Evolutionary conservation across 768 basidiomycete genomes (phyloP).

Genomic region (Candolleomyces aberdarensis): DNA sequence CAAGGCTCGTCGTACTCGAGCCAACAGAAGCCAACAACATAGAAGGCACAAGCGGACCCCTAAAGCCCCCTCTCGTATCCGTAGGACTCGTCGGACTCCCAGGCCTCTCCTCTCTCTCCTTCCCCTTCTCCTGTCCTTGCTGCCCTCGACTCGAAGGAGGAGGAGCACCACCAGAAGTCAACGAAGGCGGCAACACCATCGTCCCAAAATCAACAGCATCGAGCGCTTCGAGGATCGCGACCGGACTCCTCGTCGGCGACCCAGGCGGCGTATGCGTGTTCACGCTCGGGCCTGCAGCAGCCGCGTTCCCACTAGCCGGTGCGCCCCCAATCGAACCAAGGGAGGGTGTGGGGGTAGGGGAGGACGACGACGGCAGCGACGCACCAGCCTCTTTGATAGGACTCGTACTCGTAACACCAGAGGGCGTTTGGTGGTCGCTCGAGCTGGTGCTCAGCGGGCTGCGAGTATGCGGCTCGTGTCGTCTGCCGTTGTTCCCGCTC

Average conservation of each 20-base stretch:
- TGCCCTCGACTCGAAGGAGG: background rate
- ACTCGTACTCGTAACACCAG: too few species aligned
- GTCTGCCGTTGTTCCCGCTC: too few species aligned
- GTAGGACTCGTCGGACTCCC: slow-evolving; percentile 4
- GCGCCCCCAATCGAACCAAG: background rate
- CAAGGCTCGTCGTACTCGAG: background rate
- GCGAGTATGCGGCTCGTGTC: slow-evolving; percentile 1
- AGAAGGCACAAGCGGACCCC: background rate
- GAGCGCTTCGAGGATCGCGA: slow-evolving; percentile 1
- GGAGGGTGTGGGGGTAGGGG: background rate
- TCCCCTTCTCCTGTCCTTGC: background rate
- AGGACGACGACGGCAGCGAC: background rate
- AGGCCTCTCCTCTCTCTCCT: background rate
- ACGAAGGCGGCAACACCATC: background rate
- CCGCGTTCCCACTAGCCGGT: too few species aligned
- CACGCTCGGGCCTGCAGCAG: background rate
- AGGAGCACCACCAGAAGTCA: too few species aligned
- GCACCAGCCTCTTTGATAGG: too few species aligned
- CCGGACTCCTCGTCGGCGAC: background rate
- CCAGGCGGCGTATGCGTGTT: background rate
- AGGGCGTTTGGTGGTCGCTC: too few species aligned
- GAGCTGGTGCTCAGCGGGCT: background rate
- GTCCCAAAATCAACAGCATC: slow-evolving; percentile 10
- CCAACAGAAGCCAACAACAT: background rate
- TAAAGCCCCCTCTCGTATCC: background rate